These are phyloP conservation scores for Yamadazyma diospyri DNA, from an alignment of 1,139 yeast species.

Conservation along the genomic window DNA sequence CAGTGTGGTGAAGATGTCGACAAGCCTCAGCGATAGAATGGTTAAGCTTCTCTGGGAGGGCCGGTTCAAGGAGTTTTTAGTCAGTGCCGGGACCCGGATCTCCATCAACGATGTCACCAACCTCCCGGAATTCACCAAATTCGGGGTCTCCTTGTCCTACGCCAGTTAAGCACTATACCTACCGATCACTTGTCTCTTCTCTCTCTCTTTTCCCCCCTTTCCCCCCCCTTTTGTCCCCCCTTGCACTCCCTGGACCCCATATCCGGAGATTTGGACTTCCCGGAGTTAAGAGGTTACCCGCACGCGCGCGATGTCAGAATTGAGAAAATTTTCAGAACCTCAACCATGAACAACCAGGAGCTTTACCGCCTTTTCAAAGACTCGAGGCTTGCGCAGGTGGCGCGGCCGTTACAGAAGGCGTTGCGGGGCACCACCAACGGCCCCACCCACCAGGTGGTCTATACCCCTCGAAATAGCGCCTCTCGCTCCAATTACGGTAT, in stretches of 20 bases:
- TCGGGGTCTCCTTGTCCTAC: conserved; percentile 42
- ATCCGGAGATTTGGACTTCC: not conserved
- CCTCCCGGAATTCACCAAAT: conserved; percentile 34
- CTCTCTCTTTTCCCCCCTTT: too few species aligned
- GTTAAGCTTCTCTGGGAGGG: conserved; percentile 86
- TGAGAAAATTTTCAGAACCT: not conserved
- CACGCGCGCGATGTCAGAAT: too few species aligned
- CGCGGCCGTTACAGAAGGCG: conserved; percentile 34
- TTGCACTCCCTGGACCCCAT: too few species aligned
- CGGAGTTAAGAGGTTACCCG: too few species aligned
- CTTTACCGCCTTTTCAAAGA: conserved; percentile 37
- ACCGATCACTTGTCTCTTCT: too few species aligned
- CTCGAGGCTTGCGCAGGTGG: conserved; percentile 47
- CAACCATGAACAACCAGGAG: conserved; percentile 27
- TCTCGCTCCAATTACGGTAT: conserved; percentile 43
- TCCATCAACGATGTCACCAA: conserved; percentile 25
- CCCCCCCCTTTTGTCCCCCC: too few species aligned
- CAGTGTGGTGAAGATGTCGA: conserved; percentile 71
- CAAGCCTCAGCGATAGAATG: conserved; percentile 62
- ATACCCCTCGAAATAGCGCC: conserved; percentile 43
- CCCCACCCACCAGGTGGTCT: conserved; percentile 46
- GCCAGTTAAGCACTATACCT: conserved; percentile 11
- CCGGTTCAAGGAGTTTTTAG: conserved; percentile 69
- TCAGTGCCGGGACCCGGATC: conserved; percentile 70
- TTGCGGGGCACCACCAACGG: conserved; percentile 29